A percentile compares a stretch with the other conserved stretches of the same genome.
Conservation (phyloP, 495 filamentous ascomycete species). For the Sabuloglossum arenarium region DNA sequence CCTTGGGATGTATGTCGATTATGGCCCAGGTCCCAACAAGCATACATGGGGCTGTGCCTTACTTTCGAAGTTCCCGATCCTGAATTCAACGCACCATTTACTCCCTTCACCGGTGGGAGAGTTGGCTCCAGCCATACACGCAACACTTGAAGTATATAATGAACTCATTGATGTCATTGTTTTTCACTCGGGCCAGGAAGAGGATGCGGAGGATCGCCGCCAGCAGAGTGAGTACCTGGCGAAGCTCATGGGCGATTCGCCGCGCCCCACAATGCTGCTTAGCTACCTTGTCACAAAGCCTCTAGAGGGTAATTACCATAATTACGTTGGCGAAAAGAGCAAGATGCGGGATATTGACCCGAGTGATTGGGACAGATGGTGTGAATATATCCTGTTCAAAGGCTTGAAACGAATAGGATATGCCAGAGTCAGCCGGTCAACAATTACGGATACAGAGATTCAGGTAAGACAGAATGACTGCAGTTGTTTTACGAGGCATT, state of each 20-base stretch:
- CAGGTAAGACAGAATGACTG: slow-evolving; percentile 37
- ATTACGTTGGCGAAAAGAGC: slow-evolving; percentile 66
- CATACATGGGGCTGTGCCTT: slow-evolving; percentile 94
- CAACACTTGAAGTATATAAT: slow-evolving; percentile 84
- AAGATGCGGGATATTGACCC: slow-evolving; percentile 93
- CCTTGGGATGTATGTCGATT: slow-evolving; percentile 95
- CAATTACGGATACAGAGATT: slow-evolving; percentile 93
- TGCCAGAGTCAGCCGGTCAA: slow-evolving; percentile 67
- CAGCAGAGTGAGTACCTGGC: slow-evolving; percentile 77
- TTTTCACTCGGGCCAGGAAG: slow-evolving; percentile 98
- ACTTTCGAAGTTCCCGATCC: slow-evolving; percentile 90
- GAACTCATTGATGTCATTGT: slow-evolving; percentile 83
- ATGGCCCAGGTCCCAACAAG: slow-evolving; percentile 93
- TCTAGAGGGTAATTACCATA: slow-evolving; percentile 88
- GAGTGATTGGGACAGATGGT: slow-evolving; percentile 94
- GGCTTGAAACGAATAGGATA: slow-evolving; percentile 71
- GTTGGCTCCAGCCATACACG: slow-evolving; percentile 88
- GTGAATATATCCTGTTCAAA: slow-evolving; percentile 96
- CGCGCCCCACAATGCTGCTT: slow-evolving; percentile 65
- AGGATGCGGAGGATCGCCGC: slow-evolving; percentile 83
- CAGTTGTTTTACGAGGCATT: neutral
- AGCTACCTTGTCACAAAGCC: slow-evolving; percentile 88
- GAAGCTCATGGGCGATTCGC: slow-evolving; percentile 64
- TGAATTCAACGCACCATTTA: slow-evolving; percentile 92
- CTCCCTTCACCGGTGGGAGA: slow-evolving; percentile 87